A percentile compares a stretch with the other conserved stretches of the same genome.
Evolutionary conservation across 1,139 yeast species (phyloP).

Genomic region (Hyphopichia wangnamkhiaoensis): DNA sequence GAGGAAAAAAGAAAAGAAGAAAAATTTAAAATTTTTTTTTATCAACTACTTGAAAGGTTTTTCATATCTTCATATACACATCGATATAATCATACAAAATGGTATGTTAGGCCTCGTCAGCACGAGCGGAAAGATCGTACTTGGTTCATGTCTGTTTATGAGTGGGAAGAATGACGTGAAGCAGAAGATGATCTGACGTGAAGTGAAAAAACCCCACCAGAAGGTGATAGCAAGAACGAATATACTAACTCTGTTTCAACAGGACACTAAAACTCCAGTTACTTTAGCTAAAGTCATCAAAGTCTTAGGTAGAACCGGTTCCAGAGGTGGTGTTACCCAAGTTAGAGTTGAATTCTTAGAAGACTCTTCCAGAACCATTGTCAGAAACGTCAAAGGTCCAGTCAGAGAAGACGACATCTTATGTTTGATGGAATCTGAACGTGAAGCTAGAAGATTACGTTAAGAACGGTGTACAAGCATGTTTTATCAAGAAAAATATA

Average conservation of each 20-base stretch:
- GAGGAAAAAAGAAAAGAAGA: neutral
- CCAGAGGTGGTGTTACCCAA: slow-evolving; percentile 99
- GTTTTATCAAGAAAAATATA: too few species aligned
- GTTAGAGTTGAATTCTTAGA: slow-evolving; percentile 99
- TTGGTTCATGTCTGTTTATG: neutral
- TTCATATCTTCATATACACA: slow-evolving; percentile 11
- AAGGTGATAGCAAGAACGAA: neutral
- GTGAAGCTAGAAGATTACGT: slow-evolving; percentile 90
- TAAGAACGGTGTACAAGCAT: too few species aligned
- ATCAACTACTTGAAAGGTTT: slow-evolving; percentile 11
- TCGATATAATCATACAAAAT: slow-evolving; percentile 18
- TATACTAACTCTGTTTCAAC: slow-evolving; percentile 4
- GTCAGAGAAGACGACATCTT: slow-evolving; percentile 99
- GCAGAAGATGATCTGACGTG: neutral
- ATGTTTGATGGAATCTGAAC: slow-evolving; percentile 99
- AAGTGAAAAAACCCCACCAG: neutral
- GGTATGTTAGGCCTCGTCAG: slow-evolving; percentile 18
- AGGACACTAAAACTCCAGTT: slow-evolving; percentile 92
- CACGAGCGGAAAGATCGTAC: neutral
- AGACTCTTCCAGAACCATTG: slow-evolving; percentile 97
- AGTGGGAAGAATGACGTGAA: too few species aligned
- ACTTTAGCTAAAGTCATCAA: slow-evolving; percentile 99
- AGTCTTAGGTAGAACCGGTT: slow-evolving; percentile 99
- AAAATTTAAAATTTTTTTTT: slow-evolving; percentile 2
- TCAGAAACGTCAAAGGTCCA: slow-evolving; percentile 99